phyloP scores from a whole-genome alignment of 148 eudicot species.

The Rhododendron mucronatum region DNA sequence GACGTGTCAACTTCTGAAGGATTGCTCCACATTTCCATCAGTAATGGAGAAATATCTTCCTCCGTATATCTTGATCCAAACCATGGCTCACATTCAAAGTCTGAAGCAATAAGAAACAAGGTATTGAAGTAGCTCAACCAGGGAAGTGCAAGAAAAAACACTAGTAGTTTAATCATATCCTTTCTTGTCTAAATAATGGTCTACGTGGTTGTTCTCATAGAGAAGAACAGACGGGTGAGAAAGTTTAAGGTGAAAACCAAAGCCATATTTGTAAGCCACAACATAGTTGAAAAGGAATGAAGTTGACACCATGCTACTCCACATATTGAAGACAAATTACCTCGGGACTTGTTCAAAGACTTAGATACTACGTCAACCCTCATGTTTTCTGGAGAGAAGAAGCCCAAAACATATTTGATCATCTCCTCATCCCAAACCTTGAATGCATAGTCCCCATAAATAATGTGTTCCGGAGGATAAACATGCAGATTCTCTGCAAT shows the following conservation, averaged over 20 bases:
- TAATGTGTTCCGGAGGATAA: conserved; percentile 87
- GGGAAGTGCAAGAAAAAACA: background rate
- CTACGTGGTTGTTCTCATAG: background rate
- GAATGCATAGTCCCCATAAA: conserved; percentile 86
- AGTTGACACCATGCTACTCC: background rate
- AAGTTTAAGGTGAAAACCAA: background rate
- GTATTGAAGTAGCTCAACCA: conserved; percentile 5
- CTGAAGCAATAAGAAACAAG: conserved; percentile 33
- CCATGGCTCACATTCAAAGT: conserved; percentile 73
- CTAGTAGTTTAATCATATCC: background rate
- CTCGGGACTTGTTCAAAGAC: conserved; percentile 45
- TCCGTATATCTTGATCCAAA: conserved; percentile 74
- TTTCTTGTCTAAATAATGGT: conserved; percentile 3
- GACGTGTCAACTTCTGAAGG: conserved; percentile 67
- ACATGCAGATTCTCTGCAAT: conserved; percentile 60
- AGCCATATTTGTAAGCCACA: background rate
- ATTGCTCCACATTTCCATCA: conserved; percentile 66
- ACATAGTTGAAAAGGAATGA: conserved; percentile 2
- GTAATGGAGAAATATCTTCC: conserved; percentile 64
- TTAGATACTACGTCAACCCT: conserved; percentile 76
- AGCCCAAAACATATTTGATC: conserved; percentile 47
- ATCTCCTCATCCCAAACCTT: conserved; percentile 78
- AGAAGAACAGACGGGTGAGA: background rate
- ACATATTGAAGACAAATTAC: conserved; percentile 30
- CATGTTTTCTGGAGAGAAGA: conserved; percentile 86